phyloP scores from a whole-genome alignment of 345 rosid species.

The Pistacia vera region DNA sequence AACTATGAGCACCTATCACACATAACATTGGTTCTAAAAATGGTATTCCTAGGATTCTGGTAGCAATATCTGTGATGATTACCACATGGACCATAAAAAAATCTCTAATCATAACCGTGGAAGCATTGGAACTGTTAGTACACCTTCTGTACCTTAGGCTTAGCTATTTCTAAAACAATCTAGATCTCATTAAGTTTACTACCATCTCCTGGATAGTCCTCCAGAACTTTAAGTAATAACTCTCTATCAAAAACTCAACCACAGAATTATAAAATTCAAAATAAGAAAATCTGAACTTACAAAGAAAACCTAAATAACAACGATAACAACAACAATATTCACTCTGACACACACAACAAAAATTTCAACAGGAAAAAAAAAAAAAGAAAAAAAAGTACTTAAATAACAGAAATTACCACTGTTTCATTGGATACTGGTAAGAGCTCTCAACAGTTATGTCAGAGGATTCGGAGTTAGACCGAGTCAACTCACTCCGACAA shows the following conservation, averaged over 20 bases:
- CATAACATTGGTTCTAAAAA: not conserved
- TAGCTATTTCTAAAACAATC: not conserved
- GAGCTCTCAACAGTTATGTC: slow-evolving; percentile 35
- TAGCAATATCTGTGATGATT: not conserved
- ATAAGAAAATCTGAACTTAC: not conserved
- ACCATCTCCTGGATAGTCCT: not conserved
- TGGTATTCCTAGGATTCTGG: no score
- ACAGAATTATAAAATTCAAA: not conserved
- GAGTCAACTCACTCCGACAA: slow-evolving; percentile 35
- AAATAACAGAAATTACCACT: slow-evolving; percentile 29
- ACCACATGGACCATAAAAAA: not conserved
- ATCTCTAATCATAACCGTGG: not conserved
- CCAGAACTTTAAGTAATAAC: not conserved
- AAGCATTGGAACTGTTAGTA: not conserved
- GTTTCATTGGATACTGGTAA: slow-evolving; percentile 18
- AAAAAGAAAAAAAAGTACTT: not conserved
- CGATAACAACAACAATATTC: not conserved
- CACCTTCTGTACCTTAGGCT: not conserved
- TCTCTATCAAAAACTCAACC: not conserved
- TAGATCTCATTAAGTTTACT: not conserved
- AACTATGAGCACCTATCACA: no score
- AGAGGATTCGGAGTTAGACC: slow-evolving; percentile 42
- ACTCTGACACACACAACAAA: no score
- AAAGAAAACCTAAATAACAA: not conserved
- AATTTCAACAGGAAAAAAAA: not conserved